Conservation (phyloP, 176 grass and related monocot species). For the Raddia guianensis region DNA sequence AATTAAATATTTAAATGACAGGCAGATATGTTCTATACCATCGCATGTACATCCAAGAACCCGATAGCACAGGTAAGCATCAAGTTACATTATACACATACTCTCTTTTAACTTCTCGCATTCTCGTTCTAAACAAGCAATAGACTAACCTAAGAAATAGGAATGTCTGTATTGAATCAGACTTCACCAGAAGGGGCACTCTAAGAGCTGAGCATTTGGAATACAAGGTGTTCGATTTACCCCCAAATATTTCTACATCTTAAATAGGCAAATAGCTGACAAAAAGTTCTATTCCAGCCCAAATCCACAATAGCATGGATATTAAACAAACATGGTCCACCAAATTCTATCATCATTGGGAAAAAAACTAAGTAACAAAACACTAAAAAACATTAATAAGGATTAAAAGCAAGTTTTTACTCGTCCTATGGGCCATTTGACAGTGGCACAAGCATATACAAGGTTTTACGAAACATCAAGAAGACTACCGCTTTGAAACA, state of each 20-base stretch:
- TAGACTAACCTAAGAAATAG: background rate
- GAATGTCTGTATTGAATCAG: background rate
- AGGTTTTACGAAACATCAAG: background rate
- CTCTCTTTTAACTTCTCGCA: background rate
- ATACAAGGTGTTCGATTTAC: background rate
- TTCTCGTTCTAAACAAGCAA: constrained; percentile 19
- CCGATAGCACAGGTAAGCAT: constrained; percentile 11
- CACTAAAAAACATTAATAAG: background rate
- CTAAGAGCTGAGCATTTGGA: background rate
- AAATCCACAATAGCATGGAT: background rate
- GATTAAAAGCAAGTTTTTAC: background rate
- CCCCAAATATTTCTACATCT: background rate
- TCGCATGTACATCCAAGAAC: background rate
- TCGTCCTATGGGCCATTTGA: background rate
- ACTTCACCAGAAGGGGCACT: background rate
- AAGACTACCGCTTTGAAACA: background rate
- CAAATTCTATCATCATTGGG: background rate
- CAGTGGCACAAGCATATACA: background rate
- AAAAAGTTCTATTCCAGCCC: background rate
- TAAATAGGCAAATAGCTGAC: background rate
- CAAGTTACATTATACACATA: background rate
- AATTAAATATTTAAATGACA: background rate
- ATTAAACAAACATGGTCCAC: background rate
- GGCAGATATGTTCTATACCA: background rate
- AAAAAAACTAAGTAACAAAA: background rate